Evolutionary conservation across 257 asterid species (phyloP).

Genomic region (Coffea eugenioides): DNA sequence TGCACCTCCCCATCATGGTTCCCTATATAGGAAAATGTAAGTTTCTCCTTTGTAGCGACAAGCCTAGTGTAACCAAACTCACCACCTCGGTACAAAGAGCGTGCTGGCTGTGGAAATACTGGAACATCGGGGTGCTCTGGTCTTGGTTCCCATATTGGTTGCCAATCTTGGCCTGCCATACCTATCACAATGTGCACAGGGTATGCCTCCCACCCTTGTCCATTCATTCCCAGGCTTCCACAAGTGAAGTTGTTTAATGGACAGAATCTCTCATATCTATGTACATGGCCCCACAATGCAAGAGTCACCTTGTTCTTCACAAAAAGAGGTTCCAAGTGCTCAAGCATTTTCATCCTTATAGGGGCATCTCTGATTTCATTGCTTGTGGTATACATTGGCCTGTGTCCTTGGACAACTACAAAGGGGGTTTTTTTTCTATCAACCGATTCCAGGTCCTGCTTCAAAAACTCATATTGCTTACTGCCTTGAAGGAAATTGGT

Average conservation of each 20-base stretch:
- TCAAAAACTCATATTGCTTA: constrained; percentile 75
- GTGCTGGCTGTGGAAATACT: constrained; percentile 74
- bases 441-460: constrained; percentile 70
- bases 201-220: constrained; percentile 39
- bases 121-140: constrained; percentile 54
- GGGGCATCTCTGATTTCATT: constrained; percentile 58
- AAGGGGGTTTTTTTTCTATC: constrained; percentile 72
- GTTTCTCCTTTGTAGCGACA: constrained; percentile 60
- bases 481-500: constrained; percentile 77
- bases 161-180: constrained; percentile 97
- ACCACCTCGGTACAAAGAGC: constrained; percentile 75
- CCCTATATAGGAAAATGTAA: constrained; percentile 69
- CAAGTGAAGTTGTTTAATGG: constrained; percentile 84
- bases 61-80: constrained; percentile 79
- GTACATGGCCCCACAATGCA: constrained; percentile 95
- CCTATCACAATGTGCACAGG: constrained; percentile 88
- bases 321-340: constrained; percentile 72
- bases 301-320: constrained; percentile 66
- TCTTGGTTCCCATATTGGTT: constrained; percentile 85
- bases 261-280: constrained; percentile 84
- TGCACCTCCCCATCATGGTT: constrained; percentile 90
- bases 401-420: constrained; percentile 84
- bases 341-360: constrained; percentile 50
- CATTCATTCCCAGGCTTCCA: constrained; percentile 47
- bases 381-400: constrained; percentile 92